Evolutionary conservation across 1,139 yeast species (phyloP), one percentile per base, ranked within the genome.

Genomic region (Eremothecium gossypii): DNA sequence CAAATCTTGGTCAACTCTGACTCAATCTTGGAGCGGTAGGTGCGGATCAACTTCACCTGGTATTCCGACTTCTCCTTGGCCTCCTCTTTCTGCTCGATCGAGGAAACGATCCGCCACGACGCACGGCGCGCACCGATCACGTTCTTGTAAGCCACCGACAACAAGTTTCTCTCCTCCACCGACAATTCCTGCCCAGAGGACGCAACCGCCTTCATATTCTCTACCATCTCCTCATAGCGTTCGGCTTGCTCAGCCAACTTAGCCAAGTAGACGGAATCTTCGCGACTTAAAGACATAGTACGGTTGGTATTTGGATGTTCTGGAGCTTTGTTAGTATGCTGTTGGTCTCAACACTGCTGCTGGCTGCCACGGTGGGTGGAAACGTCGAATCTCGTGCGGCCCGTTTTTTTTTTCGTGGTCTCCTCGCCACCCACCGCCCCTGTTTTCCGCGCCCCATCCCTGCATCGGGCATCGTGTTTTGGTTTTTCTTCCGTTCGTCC

Each of bases 121-220:
- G 98, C 97, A 72, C 98, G 89, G 65, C 97, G 89, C 46, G 97
- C 96, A 61, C 98, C 98, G 70, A 91, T 89, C 47, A 91, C 98
- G 64, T 91, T 91, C 71, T 91, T 91, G 76, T 89, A 91, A 52
- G 98, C 98, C 55, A 91, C 96, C 31, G 96, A 86, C 60, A 91
- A 77, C 60, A 91, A 77, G 70, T 91, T 91, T 71, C 98, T 89
- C 73, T 91, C 98, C 71, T 91, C 98, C 53, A 91, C 96, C 33
- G 94, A 83, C 60, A 91, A 75, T 68, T 89, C 97, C 69, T 86
- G 89, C 51, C 96, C 96, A 39, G 95, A 77, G 37, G 95, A 83
- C 55, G 96, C 96, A 63, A 91, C 97, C 47, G 86, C 84, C 70
- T 89, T 89, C 97, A 91, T 91, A 72, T 85, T 85, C 68, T 87